Percentiles rank a stretch among this genome's conserved stretches.
Conservation (phyloP, 108 stramenopile genomes). For the Fragilaria crotonensis region DNA sequence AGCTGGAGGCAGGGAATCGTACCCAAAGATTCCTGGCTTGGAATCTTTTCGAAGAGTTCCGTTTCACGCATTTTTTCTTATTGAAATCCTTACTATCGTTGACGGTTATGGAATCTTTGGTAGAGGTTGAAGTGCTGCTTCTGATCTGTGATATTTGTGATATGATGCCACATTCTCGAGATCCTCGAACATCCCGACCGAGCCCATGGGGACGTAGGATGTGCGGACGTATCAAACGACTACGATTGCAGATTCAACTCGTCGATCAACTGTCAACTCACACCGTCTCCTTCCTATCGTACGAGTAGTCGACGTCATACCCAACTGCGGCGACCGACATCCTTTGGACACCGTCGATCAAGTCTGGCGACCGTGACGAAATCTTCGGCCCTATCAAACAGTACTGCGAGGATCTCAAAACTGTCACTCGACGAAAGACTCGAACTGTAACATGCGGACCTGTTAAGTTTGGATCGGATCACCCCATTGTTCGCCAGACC, state of each 20-base stretch:
- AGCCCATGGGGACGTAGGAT: not conserved
- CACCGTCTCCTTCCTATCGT: not conserved
- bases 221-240: not conserved
- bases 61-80: not conserved
- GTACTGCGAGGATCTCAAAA: constrained; percentile 79
- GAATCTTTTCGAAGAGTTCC: not conserved
- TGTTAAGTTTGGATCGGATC: constrained; percentile 91
- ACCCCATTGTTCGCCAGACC: constrained; percentile 94
- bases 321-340: constrained; percentile 42
- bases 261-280: not conserved
- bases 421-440: constrained; percentile 68
- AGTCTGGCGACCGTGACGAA: constrained; percentile 76
- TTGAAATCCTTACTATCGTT: not conserved
- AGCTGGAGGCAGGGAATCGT: not conserved
- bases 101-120: not conserved
- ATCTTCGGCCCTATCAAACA: constrained; percentile 57
- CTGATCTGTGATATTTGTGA: not conserved
- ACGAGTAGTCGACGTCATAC: not conserved
- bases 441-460: constrained; percentile 83
- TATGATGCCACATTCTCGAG: not conserved
- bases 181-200: not conserved
- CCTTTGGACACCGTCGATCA: constrained; percentile 82
- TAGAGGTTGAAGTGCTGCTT: not conserved
- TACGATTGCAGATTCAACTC: no score
- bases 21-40: not conserved